These are phyloP conservation scores for Phytopythium chamaehyphon DNA, from an alignment of 352 stramenopile species.

Conservation along the genomic window DNA sequence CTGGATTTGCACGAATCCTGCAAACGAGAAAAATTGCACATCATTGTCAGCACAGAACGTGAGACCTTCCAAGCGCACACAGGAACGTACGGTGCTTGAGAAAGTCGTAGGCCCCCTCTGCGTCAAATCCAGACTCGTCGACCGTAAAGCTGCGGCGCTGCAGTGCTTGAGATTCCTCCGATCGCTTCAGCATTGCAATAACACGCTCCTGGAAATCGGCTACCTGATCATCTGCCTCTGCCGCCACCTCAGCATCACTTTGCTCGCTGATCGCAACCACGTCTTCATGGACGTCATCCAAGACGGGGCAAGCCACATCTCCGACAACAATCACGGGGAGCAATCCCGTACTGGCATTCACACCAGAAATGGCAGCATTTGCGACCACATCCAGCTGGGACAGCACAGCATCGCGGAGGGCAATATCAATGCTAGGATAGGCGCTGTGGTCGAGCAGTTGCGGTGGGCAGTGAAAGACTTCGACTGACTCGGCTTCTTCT, in stretches of 20 bases:
- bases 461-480: slow-evolving; percentile 38
- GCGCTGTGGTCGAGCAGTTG: slow-evolving; percentile 11
- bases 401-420: slow-evolving; percentile 44
- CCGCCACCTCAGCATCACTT: neutral
- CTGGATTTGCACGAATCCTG: slow-evolving; percentile 4
- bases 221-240: slow-evolving; percentile 17
- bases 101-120: slow-evolving; percentile 52
- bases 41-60: neutral
- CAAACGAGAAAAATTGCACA: neutral
- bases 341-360: neutral
- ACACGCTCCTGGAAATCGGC: slow-evolving; percentile 47
- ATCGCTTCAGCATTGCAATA: slow-evolving; percentile 48
- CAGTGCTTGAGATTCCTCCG: slow-evolving; percentile 34
- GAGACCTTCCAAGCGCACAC: neutral
- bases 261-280: slow-evolving; percentile 3
- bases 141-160: slow-evolving; percentile 49
- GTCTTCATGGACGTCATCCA: slow-evolving; percentile 17
- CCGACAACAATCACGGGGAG: slow-evolving; percentile 47
- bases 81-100: slow-evolving; percentile 60
- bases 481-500: slow-evolving; percentile 13
- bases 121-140: slow-evolving; percentile 49
- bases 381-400: slow-evolving; percentile 50
- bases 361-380: slow-evolving; percentile 4
- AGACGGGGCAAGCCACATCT: slow-evolving; percentile 53
- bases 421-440: slow-evolving; percentile 37